These are phyloP conservation scores for Athelia sp. DNA, from an alignment of 1,284 basidiomycete species.

Conservation along the genomic window DNA sequence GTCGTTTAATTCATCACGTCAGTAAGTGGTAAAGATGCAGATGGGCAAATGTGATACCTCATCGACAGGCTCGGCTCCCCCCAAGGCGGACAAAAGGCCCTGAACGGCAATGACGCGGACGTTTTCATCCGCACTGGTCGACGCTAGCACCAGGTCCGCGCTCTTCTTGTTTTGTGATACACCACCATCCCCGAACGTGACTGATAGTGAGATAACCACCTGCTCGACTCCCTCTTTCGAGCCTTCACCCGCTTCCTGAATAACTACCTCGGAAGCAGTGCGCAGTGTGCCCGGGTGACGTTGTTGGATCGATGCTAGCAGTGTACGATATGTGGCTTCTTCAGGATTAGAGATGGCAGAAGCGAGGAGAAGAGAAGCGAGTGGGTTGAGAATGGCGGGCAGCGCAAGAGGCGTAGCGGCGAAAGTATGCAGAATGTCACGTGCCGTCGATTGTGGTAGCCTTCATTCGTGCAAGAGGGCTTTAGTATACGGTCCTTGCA, in stretches of 20 bases:
- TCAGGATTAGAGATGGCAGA: neutral
- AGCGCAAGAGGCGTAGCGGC: conserved; percentile 37
- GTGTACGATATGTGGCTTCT: conserved; percentile 9
- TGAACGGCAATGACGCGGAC: conserved; percentile 49
- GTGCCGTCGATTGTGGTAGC: neutral
- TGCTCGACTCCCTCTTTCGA: conserved; percentile 41
- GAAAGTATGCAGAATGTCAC: conserved; percentile 16
- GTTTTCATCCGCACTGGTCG: conserved; percentile 44
- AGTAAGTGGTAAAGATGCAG: neutral
- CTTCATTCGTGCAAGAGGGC: neutral
- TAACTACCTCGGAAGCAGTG: conserved; percentile 30
- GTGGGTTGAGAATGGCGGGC: conserved; percentile 26
- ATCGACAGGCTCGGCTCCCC: conserved; percentile 27
- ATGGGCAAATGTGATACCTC: conserved; percentile 25
- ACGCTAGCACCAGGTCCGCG: conserved; percentile 48
- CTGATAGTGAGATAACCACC: conserved; percentile 48
- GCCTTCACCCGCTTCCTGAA: conserved; percentile 30
- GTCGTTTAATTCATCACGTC: conserved; percentile 2
- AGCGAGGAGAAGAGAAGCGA: conserved; percentile 31
- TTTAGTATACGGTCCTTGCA: neutral
- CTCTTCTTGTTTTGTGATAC: conserved; percentile 15
- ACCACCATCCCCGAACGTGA: conserved; percentile 26
- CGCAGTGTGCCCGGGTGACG: conserved; percentile 48
- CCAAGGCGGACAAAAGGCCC: conserved; percentile 29
- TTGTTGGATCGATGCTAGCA: conserved; percentile 44